Evolutionary conservation across 345 rosid genomes (phyloP).

Genomic region (Pistacia integerrima): DNA sequence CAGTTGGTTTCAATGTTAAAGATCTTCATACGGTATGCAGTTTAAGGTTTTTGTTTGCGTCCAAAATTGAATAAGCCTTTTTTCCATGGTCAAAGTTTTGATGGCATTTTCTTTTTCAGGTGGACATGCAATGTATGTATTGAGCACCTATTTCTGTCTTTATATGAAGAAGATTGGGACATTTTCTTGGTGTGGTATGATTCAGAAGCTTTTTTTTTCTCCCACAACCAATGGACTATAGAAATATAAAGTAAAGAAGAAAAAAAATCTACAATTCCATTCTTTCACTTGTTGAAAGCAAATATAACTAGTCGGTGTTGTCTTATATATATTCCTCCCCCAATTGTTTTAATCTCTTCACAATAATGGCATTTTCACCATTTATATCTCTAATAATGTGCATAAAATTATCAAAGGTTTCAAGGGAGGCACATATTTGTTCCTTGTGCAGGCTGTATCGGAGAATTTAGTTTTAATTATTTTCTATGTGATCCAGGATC

Average conservation of each 20-base stretch:
- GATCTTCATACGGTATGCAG: constrained; percentile 80
- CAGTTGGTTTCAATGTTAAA: constrained; percentile 82
- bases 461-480: constrained; percentile 11
- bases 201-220: neutral
- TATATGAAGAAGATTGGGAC: constrained; percentile 89
- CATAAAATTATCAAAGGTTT: neutral
- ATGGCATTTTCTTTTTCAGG: constrained; percentile 42
- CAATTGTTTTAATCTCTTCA: neutral
- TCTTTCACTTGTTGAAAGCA: no score
- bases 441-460: neutral
- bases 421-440: no score
- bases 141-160: constrained; percentile 74
- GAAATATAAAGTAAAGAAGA: no score
- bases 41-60: constrained; percentile 10
- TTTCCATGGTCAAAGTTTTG: neutral
- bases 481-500: constrained; percentile 60
- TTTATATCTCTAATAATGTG: neutral
- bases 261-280: no score
- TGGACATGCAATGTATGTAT: constrained; percentile 93
- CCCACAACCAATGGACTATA: no score
- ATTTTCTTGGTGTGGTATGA: constrained; percentile 97
- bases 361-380: no score
- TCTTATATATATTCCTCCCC: neutral
- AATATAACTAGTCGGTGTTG: no score
- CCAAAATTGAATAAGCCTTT: neutral